These are phyloP conservation scores for Allium fistulosum DNA, from an alignment of 106 monocot species.

Conservation along the genomic window DNA sequence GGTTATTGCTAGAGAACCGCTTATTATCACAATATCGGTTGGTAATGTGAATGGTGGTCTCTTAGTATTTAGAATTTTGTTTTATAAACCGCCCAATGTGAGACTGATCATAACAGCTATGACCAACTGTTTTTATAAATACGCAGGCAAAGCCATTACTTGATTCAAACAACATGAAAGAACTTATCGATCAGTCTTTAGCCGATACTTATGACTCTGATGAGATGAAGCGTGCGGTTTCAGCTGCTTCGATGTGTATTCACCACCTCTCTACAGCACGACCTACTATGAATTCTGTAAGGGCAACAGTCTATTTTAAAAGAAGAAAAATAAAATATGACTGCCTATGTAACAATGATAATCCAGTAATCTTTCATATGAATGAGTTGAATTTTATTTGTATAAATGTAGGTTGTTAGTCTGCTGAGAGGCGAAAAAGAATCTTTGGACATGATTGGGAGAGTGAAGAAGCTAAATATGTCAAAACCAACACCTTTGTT, in stretches of 20 bases:
- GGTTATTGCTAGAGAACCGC: too few species aligned
- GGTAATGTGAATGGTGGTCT: too few species aligned
- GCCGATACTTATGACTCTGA: slow-evolving; percentile 29
- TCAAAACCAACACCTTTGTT: slow-evolving; percentile 14
- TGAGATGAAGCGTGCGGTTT: slow-evolving; percentile 45
- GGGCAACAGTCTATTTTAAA: not conserved
- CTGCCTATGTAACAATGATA: too few species aligned
- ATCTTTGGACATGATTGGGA: slow-evolving; percentile 14
- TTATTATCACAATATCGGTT: too few species aligned
- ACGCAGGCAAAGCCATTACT: slow-evolving; percentile 71
- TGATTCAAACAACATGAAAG: slow-evolving; percentile 35
- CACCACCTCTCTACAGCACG: slow-evolving; percentile 57
- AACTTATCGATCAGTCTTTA: slow-evolving; percentile 47
- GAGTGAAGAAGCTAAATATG: slow-evolving; percentile 7
- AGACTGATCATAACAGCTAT: too few species aligned
- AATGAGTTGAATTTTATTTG: too few species aligned
- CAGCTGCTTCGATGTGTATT: slow-evolving; percentile 66
- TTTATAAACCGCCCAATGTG: too few species aligned
- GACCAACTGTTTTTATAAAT: too few species aligned
- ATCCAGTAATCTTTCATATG: not conserved
- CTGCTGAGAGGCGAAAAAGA: slow-evolving; percentile 8
- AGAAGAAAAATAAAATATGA: too few species aligned
- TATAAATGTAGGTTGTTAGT: not conserved
- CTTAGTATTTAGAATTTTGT: too few species aligned
- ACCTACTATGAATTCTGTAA: slow-evolving; percentile 72